Conservation (phyloP, 2,329 filamentous ascomycete species). For the Cryphonectria carpinicola region DNA sequence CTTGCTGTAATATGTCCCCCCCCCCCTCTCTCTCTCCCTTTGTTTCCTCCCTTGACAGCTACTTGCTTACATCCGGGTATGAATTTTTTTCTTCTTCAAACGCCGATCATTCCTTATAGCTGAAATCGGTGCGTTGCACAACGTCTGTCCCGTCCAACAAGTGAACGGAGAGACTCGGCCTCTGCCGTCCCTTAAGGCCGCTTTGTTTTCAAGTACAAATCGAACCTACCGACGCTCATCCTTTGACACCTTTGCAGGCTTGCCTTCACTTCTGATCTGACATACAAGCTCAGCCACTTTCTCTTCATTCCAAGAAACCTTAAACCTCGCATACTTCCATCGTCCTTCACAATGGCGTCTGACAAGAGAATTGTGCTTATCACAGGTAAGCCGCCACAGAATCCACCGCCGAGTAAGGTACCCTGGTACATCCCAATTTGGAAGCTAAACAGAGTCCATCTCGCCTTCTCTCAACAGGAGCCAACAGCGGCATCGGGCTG, state of each 20-base stretch:
- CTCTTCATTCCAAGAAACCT: not conserved
- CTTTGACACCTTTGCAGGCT: not conserved
- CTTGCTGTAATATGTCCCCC: too few relatives aligned
- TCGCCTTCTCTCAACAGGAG: not conserved
- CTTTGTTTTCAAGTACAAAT: not conserved
- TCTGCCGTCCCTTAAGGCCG: not conserved
- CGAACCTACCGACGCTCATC: not conserved
- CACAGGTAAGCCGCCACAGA: slow-evolving; percentile 5
- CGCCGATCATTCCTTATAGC: not conserved
- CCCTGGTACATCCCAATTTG: not conserved
- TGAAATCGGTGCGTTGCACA: not conserved
- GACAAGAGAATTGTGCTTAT: slow-evolving; percentile 16
- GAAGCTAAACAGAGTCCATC: not conserved
- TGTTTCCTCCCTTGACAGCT: not conserved
- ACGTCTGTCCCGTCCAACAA: not conserved
- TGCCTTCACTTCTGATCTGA: not conserved
- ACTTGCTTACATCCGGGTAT: not conserved
- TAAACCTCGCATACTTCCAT: not conserved
- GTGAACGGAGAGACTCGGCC: not conserved
- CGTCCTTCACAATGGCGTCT: slow-evolving; percentile 3
- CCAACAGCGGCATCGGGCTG: slow-evolving; percentile 15
- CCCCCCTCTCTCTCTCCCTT: not conserved
- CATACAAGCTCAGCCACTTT: not conserved
- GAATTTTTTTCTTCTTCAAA: not conserved
- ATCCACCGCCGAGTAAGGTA: not conserved